Conservation (phyloP, 352 stramenopile species). For the Pseudoperonospora humuli region DNA sequence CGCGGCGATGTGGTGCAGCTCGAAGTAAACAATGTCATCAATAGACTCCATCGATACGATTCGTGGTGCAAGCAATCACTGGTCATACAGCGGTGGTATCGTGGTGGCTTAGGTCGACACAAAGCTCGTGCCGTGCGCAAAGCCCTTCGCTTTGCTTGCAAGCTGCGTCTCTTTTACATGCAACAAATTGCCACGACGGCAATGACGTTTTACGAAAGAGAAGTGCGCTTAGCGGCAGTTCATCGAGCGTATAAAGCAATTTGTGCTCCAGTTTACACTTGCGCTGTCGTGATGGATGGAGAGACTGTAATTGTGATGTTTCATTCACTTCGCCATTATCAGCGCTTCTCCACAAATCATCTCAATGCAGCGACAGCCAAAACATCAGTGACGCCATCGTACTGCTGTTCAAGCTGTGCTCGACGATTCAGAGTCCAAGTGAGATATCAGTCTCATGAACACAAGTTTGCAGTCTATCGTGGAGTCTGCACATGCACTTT, state of each 20-base stretch:
- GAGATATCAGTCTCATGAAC: slow-evolving; percentile 16
- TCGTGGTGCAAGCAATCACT: slow-evolving; percentile 38
- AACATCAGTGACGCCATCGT: slow-evolving; percentile 1
- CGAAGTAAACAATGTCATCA: slow-evolving; percentile 48
- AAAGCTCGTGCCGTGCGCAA: slow-evolving; percentile 19
- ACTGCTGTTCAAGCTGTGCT: slow-evolving; percentile 45
- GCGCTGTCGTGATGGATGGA: slow-evolving; percentile 41
- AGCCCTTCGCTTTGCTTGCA: slow-evolving; percentile 26
- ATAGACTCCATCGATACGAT: slow-evolving; percentile 59
- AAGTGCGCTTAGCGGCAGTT: slow-evolving; percentile 25
- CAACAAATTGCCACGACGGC: slow-evolving; percentile 20
- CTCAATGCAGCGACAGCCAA: neutral
- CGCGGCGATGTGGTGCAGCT: slow-evolving; percentile 68
- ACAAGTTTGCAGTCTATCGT: slow-evolving; percentile 25
- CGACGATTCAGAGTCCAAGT: slow-evolving; percentile 35
- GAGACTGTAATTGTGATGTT: slow-evolving; percentile 55
- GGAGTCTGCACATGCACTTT: slow-evolving; percentile 43
- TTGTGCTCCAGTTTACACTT: slow-evolving; percentile 32
- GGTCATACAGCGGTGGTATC: slow-evolving; percentile 57
- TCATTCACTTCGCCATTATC: slow-evolving; percentile 30
- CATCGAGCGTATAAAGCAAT: slow-evolving; percentile 27
- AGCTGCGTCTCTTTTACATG: slow-evolving; percentile 26
- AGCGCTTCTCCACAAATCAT: slow-evolving; percentile 1
- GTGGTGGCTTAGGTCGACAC: slow-evolving; percentile 31
- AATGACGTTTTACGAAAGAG: slow-evolving; percentile 23